Percentiles rank a stretch among this genome's conserved stretches.
These are phyloP conservation scores for Corynespora cassiicola DNA, from an alignment of 2,329 filamentous ascomycete genomes.

Conservation along the genomic window DNA sequence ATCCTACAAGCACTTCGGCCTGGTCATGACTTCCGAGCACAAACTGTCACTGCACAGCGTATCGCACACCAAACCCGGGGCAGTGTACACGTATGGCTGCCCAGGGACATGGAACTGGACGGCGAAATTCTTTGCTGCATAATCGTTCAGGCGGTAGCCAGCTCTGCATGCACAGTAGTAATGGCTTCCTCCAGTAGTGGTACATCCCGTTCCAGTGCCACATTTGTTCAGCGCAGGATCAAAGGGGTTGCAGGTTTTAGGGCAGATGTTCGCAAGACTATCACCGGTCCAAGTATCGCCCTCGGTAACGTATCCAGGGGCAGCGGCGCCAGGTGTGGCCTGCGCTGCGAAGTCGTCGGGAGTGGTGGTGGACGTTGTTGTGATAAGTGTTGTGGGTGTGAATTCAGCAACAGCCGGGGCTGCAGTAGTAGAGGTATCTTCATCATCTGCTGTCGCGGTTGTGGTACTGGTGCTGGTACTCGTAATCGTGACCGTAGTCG, in stretches of 20 bases:
- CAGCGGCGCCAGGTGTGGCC: conserved; percentile 2
- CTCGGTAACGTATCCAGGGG: conserved; percentile 2
- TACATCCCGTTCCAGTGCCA: conserved; percentile 29
- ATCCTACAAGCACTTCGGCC: conserved; percentile 22
- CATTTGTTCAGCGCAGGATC: conserved; percentile 31
- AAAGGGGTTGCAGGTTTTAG: conserved; percentile 30
- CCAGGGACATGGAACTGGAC: conserved; percentile 33
- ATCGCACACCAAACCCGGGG: conserved; percentile 24
- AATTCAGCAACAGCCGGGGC: no score
- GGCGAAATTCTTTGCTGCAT: conserved; percentile 31
- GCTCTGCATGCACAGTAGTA: conserved; percentile 38
- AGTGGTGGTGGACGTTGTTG: neutral
- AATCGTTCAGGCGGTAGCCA: conserved; percentile 25
- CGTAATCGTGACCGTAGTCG: no score
- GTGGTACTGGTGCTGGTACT: no score
- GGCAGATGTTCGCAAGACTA: conserved; percentile 26
- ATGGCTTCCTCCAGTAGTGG: conserved; percentile 26
- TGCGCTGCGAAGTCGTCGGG: neutral
- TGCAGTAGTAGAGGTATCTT: no score
- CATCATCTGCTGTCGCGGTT: no score
- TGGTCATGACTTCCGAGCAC: conserved; percentile 29
- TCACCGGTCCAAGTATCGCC: conserved; percentile 22
- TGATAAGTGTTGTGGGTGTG: neutral
- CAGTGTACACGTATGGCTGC: conserved; percentile 33
- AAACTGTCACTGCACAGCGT: conserved; percentile 25